Conservation (phyloP, 225 moss, liverwort and hornwort genomes). For the Physcomitrium patens region DNA sequence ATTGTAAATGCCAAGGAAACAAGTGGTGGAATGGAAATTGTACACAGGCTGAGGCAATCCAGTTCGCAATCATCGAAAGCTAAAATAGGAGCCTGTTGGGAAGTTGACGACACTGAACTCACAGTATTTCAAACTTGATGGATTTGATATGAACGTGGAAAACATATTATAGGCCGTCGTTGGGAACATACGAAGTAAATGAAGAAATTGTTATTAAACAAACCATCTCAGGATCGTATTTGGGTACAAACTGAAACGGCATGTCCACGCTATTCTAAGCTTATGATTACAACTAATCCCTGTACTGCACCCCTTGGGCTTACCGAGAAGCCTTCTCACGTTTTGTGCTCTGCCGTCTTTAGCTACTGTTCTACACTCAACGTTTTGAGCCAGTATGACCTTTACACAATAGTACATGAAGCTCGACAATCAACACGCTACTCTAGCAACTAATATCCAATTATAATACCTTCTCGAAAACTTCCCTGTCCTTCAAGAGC, state of each 20-base stretch:
- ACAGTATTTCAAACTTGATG: too few relatives aligned
- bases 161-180: neutral
- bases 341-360: too few relatives aligned
- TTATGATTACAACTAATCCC: conserved; percentile 23
- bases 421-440: conserved; percentile 21
- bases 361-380: too few relatives aligned
- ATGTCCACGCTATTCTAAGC: conserved; percentile 9
- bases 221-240: conserved; percentile 1
- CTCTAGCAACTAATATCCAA: conserved; percentile 20
- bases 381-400: too few relatives aligned
- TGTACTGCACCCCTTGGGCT: neutral
- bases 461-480: conserved; percentile 35
- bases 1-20: too few relatives aligned
- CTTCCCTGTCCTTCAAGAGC: conserved; percentile 16
- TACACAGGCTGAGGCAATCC: too few relatives aligned
- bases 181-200: neutral
- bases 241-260: neutral
- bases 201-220: neutral
- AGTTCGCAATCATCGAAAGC: too few relatives aligned
- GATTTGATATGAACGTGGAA: neutral
- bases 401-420: too few relatives aligned
- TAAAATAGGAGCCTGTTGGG: too few relatives aligned
- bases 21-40: too few relatives aligned
- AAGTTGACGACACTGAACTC: too few relatives aligned
- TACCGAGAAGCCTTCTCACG: neutral